A percentile compares a stretch with the other conserved stretches of the same genome.
phyloP scores from a whole-genome alignment of 345 rosid species.

The Eucalyptus cloeziana region DNA sequence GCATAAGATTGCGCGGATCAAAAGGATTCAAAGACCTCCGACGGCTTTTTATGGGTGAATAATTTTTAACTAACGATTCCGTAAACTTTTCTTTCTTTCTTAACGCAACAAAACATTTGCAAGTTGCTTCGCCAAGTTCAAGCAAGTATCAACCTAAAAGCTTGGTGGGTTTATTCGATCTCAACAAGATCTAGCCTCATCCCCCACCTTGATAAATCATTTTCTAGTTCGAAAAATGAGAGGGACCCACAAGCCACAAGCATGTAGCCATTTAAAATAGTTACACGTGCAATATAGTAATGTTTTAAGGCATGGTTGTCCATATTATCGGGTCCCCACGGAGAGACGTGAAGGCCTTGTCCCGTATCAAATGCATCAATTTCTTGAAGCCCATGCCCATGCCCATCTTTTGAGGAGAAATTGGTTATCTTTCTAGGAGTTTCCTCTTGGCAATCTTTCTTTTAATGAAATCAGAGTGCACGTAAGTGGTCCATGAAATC shows the following conservation, averaged over 20 bases:
- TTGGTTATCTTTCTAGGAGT: background rate
- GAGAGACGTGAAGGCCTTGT: background rate
- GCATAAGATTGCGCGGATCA: fast-evolving
- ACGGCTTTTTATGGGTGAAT: background rate
- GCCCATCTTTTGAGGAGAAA: background rate
- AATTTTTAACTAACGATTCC: background rate
- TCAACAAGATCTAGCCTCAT: background rate
- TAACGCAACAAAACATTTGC: background rate
- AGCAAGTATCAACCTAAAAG: background rate
- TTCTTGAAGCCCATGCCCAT: background rate
- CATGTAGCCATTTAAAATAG: background rate
- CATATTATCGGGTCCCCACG: background rate
- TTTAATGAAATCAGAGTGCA: background rate
- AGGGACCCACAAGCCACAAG: background rate
- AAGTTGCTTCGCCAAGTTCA: background rate
- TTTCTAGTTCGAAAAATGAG: background rate
- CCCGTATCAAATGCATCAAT: background rate
- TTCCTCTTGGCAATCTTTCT: background rate
- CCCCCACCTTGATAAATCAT: background rate
- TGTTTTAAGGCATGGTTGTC: background rate
- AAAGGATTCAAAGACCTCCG: background rate
- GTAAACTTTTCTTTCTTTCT: background rate
- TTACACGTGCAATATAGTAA: background rate
- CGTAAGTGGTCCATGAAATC: background rate
- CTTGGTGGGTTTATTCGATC: background rate